Conservation (phyloP, 208 protist genomes). For the Trypanosoma avium region DNA sequence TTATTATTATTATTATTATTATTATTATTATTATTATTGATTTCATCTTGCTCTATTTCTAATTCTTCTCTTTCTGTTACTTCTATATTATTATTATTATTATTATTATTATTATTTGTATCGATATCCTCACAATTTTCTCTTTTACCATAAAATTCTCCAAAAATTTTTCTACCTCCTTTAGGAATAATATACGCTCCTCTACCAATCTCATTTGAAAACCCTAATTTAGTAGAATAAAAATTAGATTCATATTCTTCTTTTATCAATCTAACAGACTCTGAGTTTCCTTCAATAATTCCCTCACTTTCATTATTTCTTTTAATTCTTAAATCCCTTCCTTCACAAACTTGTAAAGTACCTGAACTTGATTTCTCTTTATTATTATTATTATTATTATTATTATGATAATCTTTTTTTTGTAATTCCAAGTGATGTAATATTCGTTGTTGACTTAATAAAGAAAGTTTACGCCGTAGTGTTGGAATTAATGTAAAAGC, state of each 20-base stretch:
- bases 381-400: too few species aligned
- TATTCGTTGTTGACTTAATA: conserved; percentile 11
- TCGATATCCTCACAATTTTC: background rate
- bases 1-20: too few species aligned
- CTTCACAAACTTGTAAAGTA: too few species aligned
- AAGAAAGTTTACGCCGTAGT: conserved; percentile 21
- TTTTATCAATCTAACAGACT: background rate
- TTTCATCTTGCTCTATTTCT: background rate
- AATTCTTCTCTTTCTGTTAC: background rate
- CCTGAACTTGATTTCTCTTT: too few species aligned
- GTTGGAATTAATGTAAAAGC: conserved; percentile 27
- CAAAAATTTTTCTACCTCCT: too few species aligned
- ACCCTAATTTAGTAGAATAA: background rate
- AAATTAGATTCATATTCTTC: background rate
- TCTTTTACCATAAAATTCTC: too few species aligned
- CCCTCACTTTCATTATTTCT: too few species aligned
- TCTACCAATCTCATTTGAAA: conserved; percentile 12
- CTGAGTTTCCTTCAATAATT: background rate
- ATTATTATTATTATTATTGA: too few species aligned
- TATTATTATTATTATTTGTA: background rate
- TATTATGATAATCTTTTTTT: background rate
- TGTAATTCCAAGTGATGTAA: background rate
- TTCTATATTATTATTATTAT: background rate
- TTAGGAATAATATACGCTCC: conserved; percentile 20
- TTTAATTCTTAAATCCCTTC: too few species aligned